Percentiles rank a stretch among this genome's conserved stretches.
Conservation (phyloP, 1,139 yeast genomes). For the Geotrichum europaeum region DNA sequence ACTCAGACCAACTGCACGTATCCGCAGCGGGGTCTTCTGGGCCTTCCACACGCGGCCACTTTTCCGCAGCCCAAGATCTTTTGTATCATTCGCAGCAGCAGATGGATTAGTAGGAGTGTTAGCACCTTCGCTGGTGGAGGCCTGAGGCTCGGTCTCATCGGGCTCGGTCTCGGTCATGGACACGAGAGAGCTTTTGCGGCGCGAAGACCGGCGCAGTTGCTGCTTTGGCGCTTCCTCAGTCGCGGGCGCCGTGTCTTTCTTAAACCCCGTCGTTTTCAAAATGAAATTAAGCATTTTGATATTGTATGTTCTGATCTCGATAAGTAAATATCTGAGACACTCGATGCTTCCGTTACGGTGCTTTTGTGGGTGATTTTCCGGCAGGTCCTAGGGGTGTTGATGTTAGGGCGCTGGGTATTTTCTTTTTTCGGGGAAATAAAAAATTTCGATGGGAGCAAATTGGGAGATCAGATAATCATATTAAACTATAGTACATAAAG, state of each 20-base stretch:
- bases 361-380: background rate
- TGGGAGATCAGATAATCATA: background rate
- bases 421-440: background rate
- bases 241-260: background rate
- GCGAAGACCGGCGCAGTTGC: background rate
- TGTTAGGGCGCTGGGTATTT: background rate
- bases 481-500: background rate
- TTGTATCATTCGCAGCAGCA: background rate
- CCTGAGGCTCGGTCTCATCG: background rate
- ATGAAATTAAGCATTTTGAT: constrained; percentile 2
- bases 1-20: constrained; percentile 26
- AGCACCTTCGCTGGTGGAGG: background rate
- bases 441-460: background rate
- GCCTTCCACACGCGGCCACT: constrained; percentile 36
- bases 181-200: background rate
- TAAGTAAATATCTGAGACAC: background rate
- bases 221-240: background rate
- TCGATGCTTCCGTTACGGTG: background rate
- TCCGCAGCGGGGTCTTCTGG: constrained; percentile 32
- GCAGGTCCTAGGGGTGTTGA: background rate
- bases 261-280: background rate
- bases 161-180: background rate
- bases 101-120: background rate
- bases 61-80: constrained; percentile 13
- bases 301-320: background rate